Evolutionary conservation across 129 eudicot species (phyloP), one percentile per base, ranked within the genome.

Genomic region (Helianthus tuberosus): DNA sequence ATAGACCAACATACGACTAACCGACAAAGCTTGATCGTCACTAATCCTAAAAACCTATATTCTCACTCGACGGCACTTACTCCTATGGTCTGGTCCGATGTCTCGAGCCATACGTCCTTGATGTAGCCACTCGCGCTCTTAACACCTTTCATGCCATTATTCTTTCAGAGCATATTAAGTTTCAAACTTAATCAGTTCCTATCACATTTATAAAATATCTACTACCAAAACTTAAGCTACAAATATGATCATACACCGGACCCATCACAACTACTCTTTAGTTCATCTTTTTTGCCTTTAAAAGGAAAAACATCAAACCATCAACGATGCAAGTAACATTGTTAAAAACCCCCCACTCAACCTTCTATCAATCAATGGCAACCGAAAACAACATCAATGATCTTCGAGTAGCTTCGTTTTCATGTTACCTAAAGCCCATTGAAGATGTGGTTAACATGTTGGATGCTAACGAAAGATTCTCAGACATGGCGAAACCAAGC

Each of bases 341-440:
- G 7, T 48, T 52, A 25, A 52, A 8, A 32, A 36, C 52, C 23
- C 3, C 11, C 51, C 73, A 29, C 4, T 36, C 58, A 17, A 75
- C 6, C 59, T 5, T 41, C 38, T 17, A 41, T 41, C 13, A 8
- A 11, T 15, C 53, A 9, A 76, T 76, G 80, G 80, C 67, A 76
- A 76, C 68, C n/a, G 74, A 70, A 59, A 76, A 79, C 13, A 63
- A 75, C 68, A 41, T 57, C 5, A 64, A 46, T 54, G 81, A 66
- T 72, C 80, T 85, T 71, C 86, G 86, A 4, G 87, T 79, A 25
- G 91, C 84, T 20, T 89, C 95, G 3, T 89, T 89, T 77, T 81
- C 95, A 55, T 83, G 81, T 73, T 89, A 89, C 81, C 85, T 89
- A 9, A 81, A 81, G 63, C 76, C 82, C 5, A 43, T 72, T 9